These are phyloP conservation scores for Ramaria rubella DNA, from an alignment of 768 basidiomycete species.

Conservation along the genomic window DNA sequence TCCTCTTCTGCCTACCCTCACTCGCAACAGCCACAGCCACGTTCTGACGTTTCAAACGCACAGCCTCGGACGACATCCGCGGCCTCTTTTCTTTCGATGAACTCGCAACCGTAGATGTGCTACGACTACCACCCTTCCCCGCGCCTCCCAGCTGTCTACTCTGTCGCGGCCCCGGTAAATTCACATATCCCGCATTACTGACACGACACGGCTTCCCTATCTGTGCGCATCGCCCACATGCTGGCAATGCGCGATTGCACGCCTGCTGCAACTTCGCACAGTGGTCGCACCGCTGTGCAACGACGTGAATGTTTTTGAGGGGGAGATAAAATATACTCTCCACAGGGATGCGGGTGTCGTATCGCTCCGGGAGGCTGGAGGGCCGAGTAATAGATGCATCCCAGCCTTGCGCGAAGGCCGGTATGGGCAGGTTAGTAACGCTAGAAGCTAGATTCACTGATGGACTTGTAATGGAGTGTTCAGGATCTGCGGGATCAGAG, in stretches of 20 bases:
- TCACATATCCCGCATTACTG: not conserved
- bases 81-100: not conserved
- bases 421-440: not conserved
- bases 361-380: not conserved
- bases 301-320: not conserved
- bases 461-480: no score
- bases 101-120: not conserved
- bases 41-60: not conserved
- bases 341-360: not conserved
- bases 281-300: not conserved
- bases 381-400: not conserved
- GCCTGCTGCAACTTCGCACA: not conserved
- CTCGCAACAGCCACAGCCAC: not conserved
- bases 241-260: slow-evolving; percentile 1
- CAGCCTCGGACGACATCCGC: not conserved
- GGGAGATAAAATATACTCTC: not conserved
- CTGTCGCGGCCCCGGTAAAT: not conserved
- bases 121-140: no score
- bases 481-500: no score
- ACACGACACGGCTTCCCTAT: not conserved
- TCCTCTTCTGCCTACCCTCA: not conserved
- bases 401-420: not conserved
- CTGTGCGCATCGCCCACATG: not conserved
- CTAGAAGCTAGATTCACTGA: not conserved
- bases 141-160: not conserved